Conservation (phyloP, 192 early-diverging fungal species). For the Gigaspora rosea region DNA sequence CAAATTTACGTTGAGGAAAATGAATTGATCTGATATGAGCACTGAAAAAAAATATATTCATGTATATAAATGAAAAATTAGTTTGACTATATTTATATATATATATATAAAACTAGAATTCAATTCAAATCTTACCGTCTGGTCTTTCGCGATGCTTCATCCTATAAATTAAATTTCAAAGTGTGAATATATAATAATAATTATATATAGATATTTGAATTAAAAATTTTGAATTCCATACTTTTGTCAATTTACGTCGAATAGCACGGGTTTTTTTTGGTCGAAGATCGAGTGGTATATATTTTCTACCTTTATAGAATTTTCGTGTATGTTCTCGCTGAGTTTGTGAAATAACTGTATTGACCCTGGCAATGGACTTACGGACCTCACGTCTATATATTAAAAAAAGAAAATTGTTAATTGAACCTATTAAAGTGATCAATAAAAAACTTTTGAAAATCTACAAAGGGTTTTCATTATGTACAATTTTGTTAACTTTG, state of each 20-base stretch:
- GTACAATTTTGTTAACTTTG: conserved; percentile 85
- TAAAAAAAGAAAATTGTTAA: conserved; percentile 8
- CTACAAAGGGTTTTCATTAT: conserved; percentile 24
- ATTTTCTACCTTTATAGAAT: conserved; percentile 95
- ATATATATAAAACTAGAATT: neutral
- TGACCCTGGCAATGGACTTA: conserved; percentile 92
- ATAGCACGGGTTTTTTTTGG: conserved; percentile 99
- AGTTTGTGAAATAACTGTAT: conserved; percentile 95
- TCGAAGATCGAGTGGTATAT: conserved; percentile 94
- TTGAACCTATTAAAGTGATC: neutral
- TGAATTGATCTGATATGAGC: conserved; percentile 79
- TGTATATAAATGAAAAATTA: neutral
- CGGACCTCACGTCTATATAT: conserved; percentile 72
- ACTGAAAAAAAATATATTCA: neutral
- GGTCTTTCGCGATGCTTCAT: conserved; percentile 82
- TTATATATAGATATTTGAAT: too few relatives aligned
- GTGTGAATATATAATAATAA: neutral
- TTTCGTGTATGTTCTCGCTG: conserved; percentile 85
- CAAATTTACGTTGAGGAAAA: conserved; percentile 93
- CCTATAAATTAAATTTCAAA: conserved; percentile 23
- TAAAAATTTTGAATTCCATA: neutral
- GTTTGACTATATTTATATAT: neutral
- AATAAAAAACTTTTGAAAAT: too few relatives aligned
- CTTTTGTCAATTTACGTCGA: conserved; percentile 87
- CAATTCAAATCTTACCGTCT: conserved; percentile 57